Evolutionary conservation across 768 basidiomycete genomes (phyloP).

Genomic region (Boletus patriciae): DNA sequence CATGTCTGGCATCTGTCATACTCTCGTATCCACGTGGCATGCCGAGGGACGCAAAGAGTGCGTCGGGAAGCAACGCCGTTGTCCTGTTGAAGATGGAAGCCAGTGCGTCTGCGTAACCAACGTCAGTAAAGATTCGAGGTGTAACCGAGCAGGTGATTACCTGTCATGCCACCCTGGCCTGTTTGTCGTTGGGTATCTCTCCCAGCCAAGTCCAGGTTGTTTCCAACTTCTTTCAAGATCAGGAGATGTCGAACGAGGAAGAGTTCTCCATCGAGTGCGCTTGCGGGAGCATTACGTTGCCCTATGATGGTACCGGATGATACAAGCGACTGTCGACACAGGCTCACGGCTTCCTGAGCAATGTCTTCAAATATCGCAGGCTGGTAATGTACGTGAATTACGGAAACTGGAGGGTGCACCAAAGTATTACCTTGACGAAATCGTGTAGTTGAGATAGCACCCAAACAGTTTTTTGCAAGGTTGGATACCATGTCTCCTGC

Average conservation of each 20-base stretch:
- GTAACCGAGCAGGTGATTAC: conserved; percentile 32
- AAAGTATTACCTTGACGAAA: conserved; percentile 76
- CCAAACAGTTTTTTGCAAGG: conserved; percentile 86
- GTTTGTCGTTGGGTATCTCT: conserved; percentile 44
- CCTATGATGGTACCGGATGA: conserved; percentile 68
- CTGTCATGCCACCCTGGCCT: conserved; percentile 58
- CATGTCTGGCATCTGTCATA: conserved; percentile 71
- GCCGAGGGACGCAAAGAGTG: conserved; percentile 68
- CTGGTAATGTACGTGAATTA: conserved; percentile 41
- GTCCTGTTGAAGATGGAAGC: conserved; percentile 34
- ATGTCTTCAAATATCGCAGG: conserved; percentile 96
- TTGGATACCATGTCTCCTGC: conserved; percentile 91
- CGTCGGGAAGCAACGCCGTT: conserved; percentile 55
- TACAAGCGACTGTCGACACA: conserved; percentile 81
- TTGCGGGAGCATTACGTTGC: conserved; percentile 43
- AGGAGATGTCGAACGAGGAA: conserved; percentile 91
- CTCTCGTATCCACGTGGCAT: conserved; percentile 61
- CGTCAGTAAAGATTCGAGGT: conserved; percentile 1
- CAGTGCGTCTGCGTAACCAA: conserved; percentile 25
- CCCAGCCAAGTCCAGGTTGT: conserved; percentile 65
- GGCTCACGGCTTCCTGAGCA: conserved; percentile 84
- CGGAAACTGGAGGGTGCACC: not conserved
- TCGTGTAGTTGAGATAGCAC: conserved; percentile 86
- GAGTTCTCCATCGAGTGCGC: conserved; percentile 67
- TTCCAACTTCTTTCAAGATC: conserved; percentile 87